Evolutionary conservation across 2,329 filamentous ascomycete species (phyloP), one percentile per base, ranked within the genome.

Genomic region (Pyrenophora teres): DNA sequence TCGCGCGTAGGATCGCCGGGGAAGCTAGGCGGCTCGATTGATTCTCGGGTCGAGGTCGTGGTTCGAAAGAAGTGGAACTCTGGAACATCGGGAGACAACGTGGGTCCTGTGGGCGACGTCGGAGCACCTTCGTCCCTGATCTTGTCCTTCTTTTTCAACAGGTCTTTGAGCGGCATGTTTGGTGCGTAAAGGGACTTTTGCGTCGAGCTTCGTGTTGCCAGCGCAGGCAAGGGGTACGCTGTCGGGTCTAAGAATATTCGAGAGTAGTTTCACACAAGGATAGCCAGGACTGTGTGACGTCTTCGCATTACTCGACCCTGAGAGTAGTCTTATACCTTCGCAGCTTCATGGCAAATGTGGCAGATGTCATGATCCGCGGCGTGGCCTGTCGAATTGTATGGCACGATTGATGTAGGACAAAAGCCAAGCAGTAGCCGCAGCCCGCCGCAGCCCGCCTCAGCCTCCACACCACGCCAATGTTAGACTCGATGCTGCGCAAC

Each of bases 51-150:
- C 59, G 86, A 77, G 1, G 92, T 96, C 69, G 96, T 93, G 59
- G 90, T 88, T 56, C 92, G 87, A 67, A 94, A 82, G 76, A 97
- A 91, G 57, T 82, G 90, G 77, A 97, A 91, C 62, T 89, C 86
- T 48, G 68, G 67, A n/a, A 71, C 65, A 25, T 68, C 62, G 19
- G 68, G 62, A 33, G 71, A 68, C 36, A 68, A 54, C 40, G 61
- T 62, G 21, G 65, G 59, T 16, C 60, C 56, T 32, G 52, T 52
- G 10, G 58, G 50, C 13, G 60, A 50, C 12, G 62, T 45, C 4
- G 64, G 63, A 32, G 65, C 70, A 50, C 74, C 71, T 53, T 72
- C 74, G 44, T 81, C 72, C 63, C 78, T 83, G 33, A 84, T 81
- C 80, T 56, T 67, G 35, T 84, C 81, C 65, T 84, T 85, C 76